These are phyloP conservation scores for Ceratobasidium sp. DNA, from an alignment of 1,284 basidiomycete species.

Conservation along the genomic window DNA sequence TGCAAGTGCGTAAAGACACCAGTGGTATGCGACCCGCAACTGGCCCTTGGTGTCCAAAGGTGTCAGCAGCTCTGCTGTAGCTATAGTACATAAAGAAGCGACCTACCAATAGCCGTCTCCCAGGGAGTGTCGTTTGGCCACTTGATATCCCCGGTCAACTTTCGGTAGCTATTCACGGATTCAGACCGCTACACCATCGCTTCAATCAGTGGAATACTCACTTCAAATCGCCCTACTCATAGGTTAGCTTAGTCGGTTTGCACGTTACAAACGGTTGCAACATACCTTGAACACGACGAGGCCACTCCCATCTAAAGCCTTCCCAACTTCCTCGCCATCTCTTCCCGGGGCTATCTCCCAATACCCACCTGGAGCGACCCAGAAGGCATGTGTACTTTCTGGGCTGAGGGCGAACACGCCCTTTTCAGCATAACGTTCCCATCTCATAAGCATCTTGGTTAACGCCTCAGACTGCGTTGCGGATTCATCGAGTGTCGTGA, in stretches of 20 bases:
- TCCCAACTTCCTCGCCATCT: conserved; percentile 34
- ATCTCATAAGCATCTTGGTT: conserved; percentile 56
- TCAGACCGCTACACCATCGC: conserved; percentile 14
- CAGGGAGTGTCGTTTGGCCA: conserved; percentile 92
- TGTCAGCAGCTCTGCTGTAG: conserved; percentile 31
- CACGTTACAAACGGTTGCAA: neutral
- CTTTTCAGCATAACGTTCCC: conserved; percentile 8
- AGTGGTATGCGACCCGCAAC: conserved; percentile 84
- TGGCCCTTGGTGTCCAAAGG: conserved; percentile 67
- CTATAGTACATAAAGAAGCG: conserved; percentile 48
- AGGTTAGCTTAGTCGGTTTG: neutral
- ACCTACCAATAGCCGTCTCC: conserved; percentile 78
- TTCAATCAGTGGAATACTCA: conserved; percentile 57
- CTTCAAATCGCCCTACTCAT: conserved; percentile 86
- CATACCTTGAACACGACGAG: conserved; percentile 92
- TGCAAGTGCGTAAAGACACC: conserved; percentile 91
- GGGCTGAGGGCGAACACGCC: conserved; percentile 26
- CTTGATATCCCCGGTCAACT: conserved; percentile 88
- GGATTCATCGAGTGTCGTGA: conserved; percentile 55
- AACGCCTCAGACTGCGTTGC: conserved; percentile 52
- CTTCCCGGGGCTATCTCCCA: conserved; percentile 71
- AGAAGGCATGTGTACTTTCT: conserved; percentile 56
- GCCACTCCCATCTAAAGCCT: conserved; percentile 73
- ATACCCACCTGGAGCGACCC: conserved; percentile 88
- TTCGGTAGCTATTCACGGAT: conserved; percentile 75